Base-by-base conservation (phyloP, 805 yeast species). In the Geotrichum ghanense region DNA sequence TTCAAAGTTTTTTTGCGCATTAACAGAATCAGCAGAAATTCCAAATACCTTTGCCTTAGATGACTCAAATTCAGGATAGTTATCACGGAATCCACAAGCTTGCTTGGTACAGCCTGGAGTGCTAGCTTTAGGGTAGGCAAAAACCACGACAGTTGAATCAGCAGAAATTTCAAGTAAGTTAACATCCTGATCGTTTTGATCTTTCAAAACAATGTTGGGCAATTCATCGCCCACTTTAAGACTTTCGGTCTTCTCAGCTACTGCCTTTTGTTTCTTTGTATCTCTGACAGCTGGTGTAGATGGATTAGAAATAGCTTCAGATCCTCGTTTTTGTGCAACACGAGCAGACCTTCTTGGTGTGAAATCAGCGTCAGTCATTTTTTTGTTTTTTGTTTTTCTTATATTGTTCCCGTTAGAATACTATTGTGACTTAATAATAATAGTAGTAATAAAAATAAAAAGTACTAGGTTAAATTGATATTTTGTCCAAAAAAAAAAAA, bases 71-170 rank as follows among this genome's bases (percentile, higher is more conserved):
- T 72, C 68, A 2, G 72, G 69, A 61, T 67, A 80, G 55, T 76
- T 76, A 53, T 76, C 80, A 56, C 92, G 79, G 62, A 83, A 92
- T 0, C 96, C 96, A 61, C 83, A 75, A 2, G 89, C 97, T 66
- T 90, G 98, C 56, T 87, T 76, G 1, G 98, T 90, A 65, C 98
- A 92, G 2, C 98, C 98, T 1, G 96, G 95, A 0, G 97, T 90
- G 22, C 83, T 78, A 0, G 97, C 97, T 59, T 74, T 81, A 46
- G 97, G 97, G 60, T 89, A 90, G 17, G 95, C 83, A 22, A 53
- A 57, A 46, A 64, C 81, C 19, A 79, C 68, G 23, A 79, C 71
- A 12, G 77, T 64, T 17, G 68, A 63, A 31, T 74, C 68, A 6
- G 63, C 17, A 68, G 69, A 44, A 70, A 52, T 16, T 3, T 69